Conservation (phyloP, 2,329 filamentous ascomycete species). For the Aschersonia sp. region DNA sequence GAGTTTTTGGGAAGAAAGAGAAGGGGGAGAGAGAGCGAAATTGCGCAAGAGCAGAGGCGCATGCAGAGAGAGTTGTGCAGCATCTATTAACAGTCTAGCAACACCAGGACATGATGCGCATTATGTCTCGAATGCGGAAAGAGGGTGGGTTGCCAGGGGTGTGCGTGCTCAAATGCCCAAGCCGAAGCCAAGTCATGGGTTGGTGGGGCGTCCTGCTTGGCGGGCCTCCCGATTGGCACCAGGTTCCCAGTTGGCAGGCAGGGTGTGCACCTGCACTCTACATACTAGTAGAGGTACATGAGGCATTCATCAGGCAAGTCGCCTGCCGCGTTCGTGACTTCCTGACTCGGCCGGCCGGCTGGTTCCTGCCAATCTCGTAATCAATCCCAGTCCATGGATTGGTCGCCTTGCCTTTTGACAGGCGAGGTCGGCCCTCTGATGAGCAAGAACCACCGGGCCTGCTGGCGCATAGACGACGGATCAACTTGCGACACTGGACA, state of each 20-base stretch:
- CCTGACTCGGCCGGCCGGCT: background rate
- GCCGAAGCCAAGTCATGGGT: background rate
- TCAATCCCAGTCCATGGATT: background rate
- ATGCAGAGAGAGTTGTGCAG: background rate
- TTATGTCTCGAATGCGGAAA: constrained; percentile 18
- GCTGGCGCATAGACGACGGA: background rate
- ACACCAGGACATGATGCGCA: constrained; percentile 10
- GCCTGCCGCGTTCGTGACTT: background rate
- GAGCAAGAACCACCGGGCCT: background rate
- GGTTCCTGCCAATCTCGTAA: background rate
- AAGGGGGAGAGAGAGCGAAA: background rate
- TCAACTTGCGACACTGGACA: background rate
- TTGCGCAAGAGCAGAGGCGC: background rate
- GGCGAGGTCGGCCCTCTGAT: background rate
- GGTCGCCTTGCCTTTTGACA: background rate
- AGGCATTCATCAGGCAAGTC: background rate
- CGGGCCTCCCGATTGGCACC: background rate
- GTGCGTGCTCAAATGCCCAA: background rate
- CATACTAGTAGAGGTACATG: too few relatives aligned
- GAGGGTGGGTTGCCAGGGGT: constrained; percentile 10
- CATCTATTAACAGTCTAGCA: background rate
- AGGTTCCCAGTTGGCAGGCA: background rate
- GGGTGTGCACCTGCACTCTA: background rate
- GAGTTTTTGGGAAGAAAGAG: background rate
- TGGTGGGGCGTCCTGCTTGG: background rate